These are phyloP conservation scores for Pelargonium citronellum DNA, from an alignment of 441 rosid species.

Conservation along the genomic window DNA sequence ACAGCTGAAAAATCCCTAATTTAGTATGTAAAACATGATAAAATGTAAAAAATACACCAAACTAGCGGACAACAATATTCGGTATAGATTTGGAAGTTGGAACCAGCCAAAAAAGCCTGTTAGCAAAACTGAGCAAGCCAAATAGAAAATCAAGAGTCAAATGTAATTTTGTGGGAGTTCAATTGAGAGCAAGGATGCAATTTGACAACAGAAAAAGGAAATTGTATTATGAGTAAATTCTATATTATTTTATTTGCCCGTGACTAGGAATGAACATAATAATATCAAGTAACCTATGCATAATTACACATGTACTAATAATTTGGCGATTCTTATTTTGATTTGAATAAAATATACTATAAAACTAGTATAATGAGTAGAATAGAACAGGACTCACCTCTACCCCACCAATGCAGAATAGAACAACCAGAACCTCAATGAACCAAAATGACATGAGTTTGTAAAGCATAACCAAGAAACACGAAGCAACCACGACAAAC, in stretches of 20 bases:
- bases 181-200: neutral
- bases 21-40: neutral
- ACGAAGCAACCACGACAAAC: slow-evolving; percentile 59
- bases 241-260: neutral
- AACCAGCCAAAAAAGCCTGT: neutral
- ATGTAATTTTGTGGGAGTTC: neutral
- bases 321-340: neutral
- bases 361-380: neutral
- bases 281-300: slow-evolving; percentile 5
- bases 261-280: neutral
- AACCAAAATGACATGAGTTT: slow-evolving; percentile 63
- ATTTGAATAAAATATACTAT: neutral
- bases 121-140: slow-evolving; percentile 2
- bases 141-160: neutral
- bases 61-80: neutral
- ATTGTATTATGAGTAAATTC: neutral
- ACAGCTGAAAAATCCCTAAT: too few relatives aligned
- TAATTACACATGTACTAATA: slow-evolving; percentile 6
- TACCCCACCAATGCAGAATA: slow-evolving; percentile 62
- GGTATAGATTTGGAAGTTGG: neutral
- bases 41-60: neutral
- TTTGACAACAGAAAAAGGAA: neutral
- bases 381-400: slow-evolving; percentile 34
- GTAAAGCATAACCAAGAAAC: slow-evolving; percentile 63
- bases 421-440: slow-evolving; percentile 56